A percentile compares a stretch with the other conserved stretches of the same genome.
Conservation (phyloP, 163 green algal species). For the Scenedesmus sp. region DNA sequence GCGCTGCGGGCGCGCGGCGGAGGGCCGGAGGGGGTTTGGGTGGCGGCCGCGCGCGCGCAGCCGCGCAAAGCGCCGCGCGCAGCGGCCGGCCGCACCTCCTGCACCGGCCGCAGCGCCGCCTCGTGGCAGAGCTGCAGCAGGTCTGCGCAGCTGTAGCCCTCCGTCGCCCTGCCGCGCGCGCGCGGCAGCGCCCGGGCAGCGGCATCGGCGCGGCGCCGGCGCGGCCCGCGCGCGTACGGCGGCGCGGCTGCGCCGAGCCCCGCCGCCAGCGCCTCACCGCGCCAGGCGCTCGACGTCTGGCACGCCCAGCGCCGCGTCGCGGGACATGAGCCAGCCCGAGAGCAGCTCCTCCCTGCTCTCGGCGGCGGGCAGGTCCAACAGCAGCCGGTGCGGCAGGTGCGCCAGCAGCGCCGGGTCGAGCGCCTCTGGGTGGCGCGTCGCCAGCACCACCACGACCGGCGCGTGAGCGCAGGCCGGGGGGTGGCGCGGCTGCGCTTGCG, state of each 20-base stretch:
- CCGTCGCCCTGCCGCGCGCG: conserved; percentile 25
- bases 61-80: too few species aligned
- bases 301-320: conserved; percentile 34
- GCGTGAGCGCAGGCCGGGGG: not conserved
- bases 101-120: conserved; percentile 11
- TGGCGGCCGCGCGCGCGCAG: too few species aligned
- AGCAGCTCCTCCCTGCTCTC: conserved; percentile 36
- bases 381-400: conserved; percentile 16
- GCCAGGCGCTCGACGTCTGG: conserved; percentile 37
- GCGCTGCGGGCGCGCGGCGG: not conserved
- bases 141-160: conserved; percentile 41
- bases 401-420: conserved; percentile 28
- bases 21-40: not conserved
- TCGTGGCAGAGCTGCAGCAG: conserved; percentile 38
- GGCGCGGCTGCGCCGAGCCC: not conserved
- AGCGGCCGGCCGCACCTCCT: conserved; percentile 25
- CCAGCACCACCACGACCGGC: conserved; percentile 36
- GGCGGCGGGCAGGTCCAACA: conserved; percentile 27
- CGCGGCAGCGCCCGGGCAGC: not conserved
- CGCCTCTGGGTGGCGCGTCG: conserved; percentile 9
- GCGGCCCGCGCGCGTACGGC: not conserved
- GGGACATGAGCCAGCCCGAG: conserved; percentile 27
- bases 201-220: not conserved
- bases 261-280: not conserved
- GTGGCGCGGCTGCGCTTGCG: not conserved